phyloP scores from a whole-genome alignment of 2,329 filamentous ascomycete species.

The Epicoccum sorghinum region DNA sequence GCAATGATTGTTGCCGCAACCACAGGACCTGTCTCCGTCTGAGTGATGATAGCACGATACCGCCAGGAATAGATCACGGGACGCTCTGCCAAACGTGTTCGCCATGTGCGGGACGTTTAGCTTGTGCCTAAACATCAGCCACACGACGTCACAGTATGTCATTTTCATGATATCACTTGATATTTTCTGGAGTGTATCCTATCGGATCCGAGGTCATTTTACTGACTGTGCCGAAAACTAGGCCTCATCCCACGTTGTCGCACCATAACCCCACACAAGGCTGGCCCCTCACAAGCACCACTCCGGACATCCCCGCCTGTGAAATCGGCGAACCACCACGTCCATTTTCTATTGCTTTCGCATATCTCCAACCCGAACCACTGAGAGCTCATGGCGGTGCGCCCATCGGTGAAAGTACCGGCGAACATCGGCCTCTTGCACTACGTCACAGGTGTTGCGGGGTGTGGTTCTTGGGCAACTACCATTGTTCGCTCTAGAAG shows the following conservation, averaged over 20 bases:
- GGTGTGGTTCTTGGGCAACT: slow-evolving; percentile 17
- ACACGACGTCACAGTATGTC: not conserved
- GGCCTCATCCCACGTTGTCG: slow-evolving; percentile 6
- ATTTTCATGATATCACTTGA: not conserved
- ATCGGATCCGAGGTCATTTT: not conserved
- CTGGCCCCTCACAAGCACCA: slow-evolving; percentile 10
- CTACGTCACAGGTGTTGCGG: slow-evolving; percentile 32
- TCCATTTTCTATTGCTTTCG: not conserved
- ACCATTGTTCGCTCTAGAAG: slow-evolving; percentile 10
- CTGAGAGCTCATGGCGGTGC: slow-evolving; percentile 10
- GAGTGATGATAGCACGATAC: not conserved
- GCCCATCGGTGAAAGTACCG: slow-evolving; percentile 24
- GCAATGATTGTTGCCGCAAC: not conserved
- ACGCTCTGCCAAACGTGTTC: not conserved
- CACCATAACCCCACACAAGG: slow-evolving; percentile 12
- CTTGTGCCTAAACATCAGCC: not conserved
- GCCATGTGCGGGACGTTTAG: not conserved
- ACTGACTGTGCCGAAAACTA: slow-evolving; percentile 3
- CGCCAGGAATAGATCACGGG: no score
- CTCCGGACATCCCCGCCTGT: slow-evolving; percentile 6
- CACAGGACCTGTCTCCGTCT: not conserved
- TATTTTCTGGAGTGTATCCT: not conserved
- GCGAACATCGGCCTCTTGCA: slow-evolving; percentile 30
- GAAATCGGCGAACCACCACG: slow-evolving; percentile 6
- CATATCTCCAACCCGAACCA: slow-evolving; percentile 6